Conservation (phyloP, 176 grass and related monocot genomes). For the Zizania latifolia region DNA sequence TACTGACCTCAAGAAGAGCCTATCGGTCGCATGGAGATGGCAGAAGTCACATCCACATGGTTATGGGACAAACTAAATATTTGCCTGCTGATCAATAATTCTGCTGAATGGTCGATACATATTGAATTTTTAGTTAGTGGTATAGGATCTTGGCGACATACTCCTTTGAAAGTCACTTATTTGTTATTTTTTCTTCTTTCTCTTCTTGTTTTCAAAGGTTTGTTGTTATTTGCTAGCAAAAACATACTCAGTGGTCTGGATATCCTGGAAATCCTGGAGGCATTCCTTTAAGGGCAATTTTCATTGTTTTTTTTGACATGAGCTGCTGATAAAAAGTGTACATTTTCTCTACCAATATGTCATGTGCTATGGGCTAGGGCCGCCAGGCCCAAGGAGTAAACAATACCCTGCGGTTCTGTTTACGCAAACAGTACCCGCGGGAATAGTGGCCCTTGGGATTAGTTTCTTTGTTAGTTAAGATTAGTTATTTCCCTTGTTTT, state of each 20-base stretch:
- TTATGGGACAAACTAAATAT: constrained; percentile 39
- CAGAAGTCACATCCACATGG: constrained; percentile 57
- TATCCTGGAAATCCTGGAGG: constrained; percentile 38
- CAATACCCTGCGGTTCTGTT: too few relatives aligned
- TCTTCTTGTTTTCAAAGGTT: constrained; percentile 26
- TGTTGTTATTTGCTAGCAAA: constrained; percentile 26
- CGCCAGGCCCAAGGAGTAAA: too few relatives aligned
- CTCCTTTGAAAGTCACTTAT: neutral
- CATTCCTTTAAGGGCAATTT: constrained; percentile 29
- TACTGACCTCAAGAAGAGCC: constrained; percentile 57
- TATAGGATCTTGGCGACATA: constrained; percentile 36
- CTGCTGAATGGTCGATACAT: constrained; percentile 23
- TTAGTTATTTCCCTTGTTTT: too few relatives aligned
- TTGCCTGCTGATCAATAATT: constrained; percentile 31
- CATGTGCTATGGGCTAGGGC: too few relatives aligned
- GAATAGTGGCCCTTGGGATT: too few relatives aligned
- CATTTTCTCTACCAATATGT: constrained; percentile 32
- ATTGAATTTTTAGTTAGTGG: constrained; percentile 43
- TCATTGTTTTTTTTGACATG: constrained; percentile 26
- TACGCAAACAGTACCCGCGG: too few relatives aligned
- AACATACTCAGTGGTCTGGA: constrained; percentile 15
- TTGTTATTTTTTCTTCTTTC: neutral
- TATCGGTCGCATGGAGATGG: constrained; percentile 71
- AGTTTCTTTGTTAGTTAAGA: too few relatives aligned
- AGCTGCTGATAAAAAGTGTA: constrained; percentile 40